Evolutionary conservation across 371 early-diverging fungal species (phyloP).

Genomic region (Mortierella sp.): DNA sequence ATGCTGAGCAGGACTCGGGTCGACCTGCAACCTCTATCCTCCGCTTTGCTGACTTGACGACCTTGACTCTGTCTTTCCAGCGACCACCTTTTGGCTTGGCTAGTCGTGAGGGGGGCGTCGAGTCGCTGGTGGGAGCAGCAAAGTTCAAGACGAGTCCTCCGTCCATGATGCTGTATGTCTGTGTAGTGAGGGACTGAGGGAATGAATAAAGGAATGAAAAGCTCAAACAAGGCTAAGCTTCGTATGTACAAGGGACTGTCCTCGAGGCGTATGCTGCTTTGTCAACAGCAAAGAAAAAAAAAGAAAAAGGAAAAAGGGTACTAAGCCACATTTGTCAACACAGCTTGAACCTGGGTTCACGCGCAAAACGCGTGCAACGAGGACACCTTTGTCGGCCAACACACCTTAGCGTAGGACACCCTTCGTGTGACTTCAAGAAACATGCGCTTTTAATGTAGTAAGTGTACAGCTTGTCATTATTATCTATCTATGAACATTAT

Average conservation of each 20-base stretch:
- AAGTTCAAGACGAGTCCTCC: conserved; percentile 81
- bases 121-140: conserved; percentile 54
- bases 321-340: conserved; percentile 9
- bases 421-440: not conserved
- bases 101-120: conserved; percentile 33
- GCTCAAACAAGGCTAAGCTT: not conserved
- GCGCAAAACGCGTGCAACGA: not conserved
- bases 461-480: conserved; percentile 7
- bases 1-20: conserved; percentile 13
- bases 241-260: not conserved
- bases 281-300: not conserved
- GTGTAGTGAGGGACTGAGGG: not conserved
- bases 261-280: not conserved
- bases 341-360: not conserved
- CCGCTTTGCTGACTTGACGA: conserved; percentile 55
- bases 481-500: conserved; percentile 6
- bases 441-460: not conserved
- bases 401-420: not conserved
- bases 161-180: conserved; percentile 57
- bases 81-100: conserved; percentile 58
- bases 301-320: not conserved
- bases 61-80: conserved; percentile 65
- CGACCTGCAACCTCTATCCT: conserved; percentile 28
- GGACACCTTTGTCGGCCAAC: not conserved
- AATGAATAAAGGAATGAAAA: conserved; percentile 1